Conservation (phyloP, 176 grass and related monocot genomes). For the Cenchrus americanus region DNA sequence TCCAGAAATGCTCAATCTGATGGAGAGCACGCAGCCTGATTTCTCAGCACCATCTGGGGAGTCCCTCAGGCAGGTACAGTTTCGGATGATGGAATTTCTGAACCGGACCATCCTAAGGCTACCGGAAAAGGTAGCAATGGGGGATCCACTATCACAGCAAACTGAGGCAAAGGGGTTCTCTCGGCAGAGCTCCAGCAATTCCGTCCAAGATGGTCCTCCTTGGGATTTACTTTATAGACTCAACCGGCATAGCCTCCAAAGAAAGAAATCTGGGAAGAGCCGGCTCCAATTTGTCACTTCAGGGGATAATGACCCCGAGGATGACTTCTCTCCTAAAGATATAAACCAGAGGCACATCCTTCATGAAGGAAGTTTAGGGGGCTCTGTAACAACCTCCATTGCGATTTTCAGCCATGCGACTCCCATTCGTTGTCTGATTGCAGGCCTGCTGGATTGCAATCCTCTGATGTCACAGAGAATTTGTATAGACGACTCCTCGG, state of each 20-base stretch:
- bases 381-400: constrained; percentile 46
- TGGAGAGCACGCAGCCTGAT: constrained; percentile 73
- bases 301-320: constrained; percentile 68
- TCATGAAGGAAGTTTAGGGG: constrained; percentile 46
- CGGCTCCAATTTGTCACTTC: constrained; percentile 83
- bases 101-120: constrained; percentile 68
- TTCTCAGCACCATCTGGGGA: constrained; percentile 80
- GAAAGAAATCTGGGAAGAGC: constrained; percentile 87
- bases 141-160: constrained; percentile 53
- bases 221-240: constrained; percentile 68
- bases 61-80: constrained; percentile 83
- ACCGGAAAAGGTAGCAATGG: constrained; percentile 77
- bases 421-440: constrained; percentile 73
- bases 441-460: constrained; percentile 69
- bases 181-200: constrained; percentile 69
- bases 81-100: constrained; percentile 82
- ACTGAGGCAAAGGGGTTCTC: constrained; percentile 65
- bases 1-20: constrained; percentile 70
- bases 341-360: constrained; percentile 43
- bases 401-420: constrained; percentile 74
- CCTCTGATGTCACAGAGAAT: constrained; percentile 68
- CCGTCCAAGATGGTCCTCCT: constrained; percentile 62
- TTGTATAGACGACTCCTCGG: constrained; percentile 81
- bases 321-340: constrained; percentile 74
- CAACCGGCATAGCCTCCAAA: constrained; percentile 64